phyloP scores from a whole-genome alignment of 495 filamentous ascomycete species.

The Aeminium ludgeri region DNA sequence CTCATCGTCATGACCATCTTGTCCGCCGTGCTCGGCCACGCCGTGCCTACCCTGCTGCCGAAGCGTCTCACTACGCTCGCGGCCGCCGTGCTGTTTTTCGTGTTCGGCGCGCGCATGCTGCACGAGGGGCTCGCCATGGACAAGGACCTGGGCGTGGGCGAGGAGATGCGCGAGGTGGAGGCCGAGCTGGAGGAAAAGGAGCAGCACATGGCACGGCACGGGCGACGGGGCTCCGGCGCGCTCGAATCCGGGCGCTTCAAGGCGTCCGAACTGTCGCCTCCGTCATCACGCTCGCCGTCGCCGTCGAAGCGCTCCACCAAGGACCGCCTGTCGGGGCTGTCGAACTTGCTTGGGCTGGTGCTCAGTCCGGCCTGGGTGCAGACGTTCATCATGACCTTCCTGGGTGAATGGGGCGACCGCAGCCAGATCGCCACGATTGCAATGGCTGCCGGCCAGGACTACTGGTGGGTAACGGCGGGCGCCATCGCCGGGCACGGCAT shows the following conservation, averaged over 20 bases:
- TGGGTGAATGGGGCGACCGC: constrained; percentile 95
- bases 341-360: constrained; percentile 73
- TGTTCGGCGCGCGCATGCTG: constrained; percentile 75
- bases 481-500: constrained; percentile 73
- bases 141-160: constrained; percentile 70
- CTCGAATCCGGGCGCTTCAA: constrained; percentile 44
- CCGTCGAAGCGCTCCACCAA: constrained; percentile 32
- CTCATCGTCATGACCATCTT: constrained; percentile 87
- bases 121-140: constrained; percentile 80
- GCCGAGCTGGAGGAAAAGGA: constrained; percentile 91
- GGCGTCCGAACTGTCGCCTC: constrained; percentile 30
- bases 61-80: constrained; percentile 75
- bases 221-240: constrained; percentile 27
- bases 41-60: constrained; percentile 78
- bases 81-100: constrained; percentile 67
- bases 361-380: constrained; percentile 96
- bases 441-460: constrained; percentile 96
- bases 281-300: constrained; percentile 41
- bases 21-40: constrained; percentile 90
- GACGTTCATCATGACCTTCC: constrained; percentile 96
- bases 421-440: constrained; percentile 97
- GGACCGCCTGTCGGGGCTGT: constrained; percentile 40
- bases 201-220: constrained; percentile 30
- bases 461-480: constrained; percentile 95
- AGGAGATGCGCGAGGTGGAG: constrained; percentile 96